Evolutionary conservation across 208 protist species (phyloP), one percentile per base, ranked within the genome.

Genomic region (Leishmania arabica): DNA sequence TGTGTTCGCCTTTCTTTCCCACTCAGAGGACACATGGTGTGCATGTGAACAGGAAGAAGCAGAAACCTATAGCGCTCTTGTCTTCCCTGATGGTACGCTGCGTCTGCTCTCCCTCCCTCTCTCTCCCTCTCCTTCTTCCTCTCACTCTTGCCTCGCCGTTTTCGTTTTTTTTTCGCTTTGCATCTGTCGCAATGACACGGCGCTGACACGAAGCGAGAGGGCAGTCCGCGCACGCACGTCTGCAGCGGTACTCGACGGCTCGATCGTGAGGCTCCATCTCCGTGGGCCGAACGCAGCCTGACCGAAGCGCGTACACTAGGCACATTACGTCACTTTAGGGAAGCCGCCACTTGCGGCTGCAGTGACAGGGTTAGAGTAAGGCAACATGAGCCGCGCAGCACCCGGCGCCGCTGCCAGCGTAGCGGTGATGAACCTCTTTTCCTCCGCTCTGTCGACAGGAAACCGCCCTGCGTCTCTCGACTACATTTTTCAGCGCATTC

Each of bases 401-500:
- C 3, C 51, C n/a, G 72, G 72, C 7, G 56, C 34, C 5, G 74
- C 56, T 27, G 37, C 66, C 13, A 51, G 70, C 11, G 47, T 80
- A 27, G 83, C 69, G 74, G 64, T 80, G 68, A 53, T 74, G 17
- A 49, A n/a, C 37, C 56, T 86, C 3, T 86, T 87, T 37, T 62
- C 73, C 45, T 77, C 77, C 3, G 74, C 78, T 24, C 27, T 85
- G 9, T 75, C 74, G n/a, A 82, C 66, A 4, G 81, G 72, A 8
- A 45, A 60, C 37, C 78, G 80, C 13, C 73, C 76, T 1, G 83
- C 84, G 2, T 75, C 88, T 3, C 84, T 94, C 17, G 83, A 83
- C 3, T 78, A 90, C 66, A 90, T 97, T 21, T 90, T 95, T 77
- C 49, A 92, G 11, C 88, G 91, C 37, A 85, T 95, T 11, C 88